Percentiles rank a stretch among this genome's conserved stretches.
Conservation (phyloP, 2,329 filamentous ascomycete genomes). For the Hymenoscyphus linearis region DNA sequence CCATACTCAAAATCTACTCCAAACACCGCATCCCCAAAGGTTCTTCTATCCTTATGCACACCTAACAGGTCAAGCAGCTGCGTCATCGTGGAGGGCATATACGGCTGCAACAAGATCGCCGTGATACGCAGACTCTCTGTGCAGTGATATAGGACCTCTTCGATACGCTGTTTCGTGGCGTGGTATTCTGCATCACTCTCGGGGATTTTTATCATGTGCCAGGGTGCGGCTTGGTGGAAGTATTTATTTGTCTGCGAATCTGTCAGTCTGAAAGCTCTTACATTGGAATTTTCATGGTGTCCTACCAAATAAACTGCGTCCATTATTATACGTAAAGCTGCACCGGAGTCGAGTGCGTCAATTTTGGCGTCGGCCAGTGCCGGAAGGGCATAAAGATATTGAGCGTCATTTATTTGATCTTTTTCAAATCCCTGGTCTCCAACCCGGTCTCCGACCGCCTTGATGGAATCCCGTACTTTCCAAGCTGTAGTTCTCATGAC, state of each 20-base stretch:
- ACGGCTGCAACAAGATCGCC: constrained; percentile 83
- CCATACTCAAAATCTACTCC: constrained; percentile 70
- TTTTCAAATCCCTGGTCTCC: too few relatives aligned
- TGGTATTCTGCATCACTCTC: constrained; percentile 13
- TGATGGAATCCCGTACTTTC: constrained; percentile 52
- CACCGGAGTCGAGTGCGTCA: constrained; percentile 57
- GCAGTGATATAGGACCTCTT: constrained; percentile 61
- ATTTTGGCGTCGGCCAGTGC: constrained; percentile 48
- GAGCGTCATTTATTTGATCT: constrained; percentile 31
- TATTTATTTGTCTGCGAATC: constrained; percentile 59
- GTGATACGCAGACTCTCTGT: constrained; percentile 73
- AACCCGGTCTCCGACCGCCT: constrained; percentile 26
- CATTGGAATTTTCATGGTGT: neutral
- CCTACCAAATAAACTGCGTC: constrained; percentile 53
- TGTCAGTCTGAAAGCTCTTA: constrained; percentile 6
- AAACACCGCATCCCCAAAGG: constrained; percentile 54
- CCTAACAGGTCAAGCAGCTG: constrained; percentile 72
- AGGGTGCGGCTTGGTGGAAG: constrained; percentile 61
- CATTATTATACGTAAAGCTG: constrained; percentile 61
- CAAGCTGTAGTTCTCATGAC: constrained; percentile 65
- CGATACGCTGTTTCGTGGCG: constrained; percentile 38
- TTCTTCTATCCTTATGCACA: constrained; percentile 58
- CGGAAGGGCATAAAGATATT: constrained; percentile 38
- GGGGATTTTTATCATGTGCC: constrained; percentile 47
- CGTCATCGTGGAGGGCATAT: constrained; percentile 75